Percentiles rank a stretch among this genome's conserved stretches.
These are phyloP conservation scores for Fusarium torreyae DNA, from an alignment of 2,329 filamentous ascomycete species.

Conservation along the genomic window DNA sequence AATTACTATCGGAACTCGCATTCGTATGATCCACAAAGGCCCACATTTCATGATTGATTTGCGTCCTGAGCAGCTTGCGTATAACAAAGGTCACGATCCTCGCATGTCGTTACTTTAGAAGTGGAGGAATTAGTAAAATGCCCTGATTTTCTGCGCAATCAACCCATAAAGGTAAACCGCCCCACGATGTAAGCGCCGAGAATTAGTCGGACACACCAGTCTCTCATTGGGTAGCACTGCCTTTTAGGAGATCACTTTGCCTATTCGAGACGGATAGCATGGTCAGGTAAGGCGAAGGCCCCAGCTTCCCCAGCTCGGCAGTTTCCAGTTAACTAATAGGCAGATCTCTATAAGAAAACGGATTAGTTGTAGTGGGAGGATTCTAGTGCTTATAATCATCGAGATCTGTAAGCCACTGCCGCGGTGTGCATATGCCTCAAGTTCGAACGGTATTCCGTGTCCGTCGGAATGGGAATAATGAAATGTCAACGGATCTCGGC, in stretches of 20 bases:
- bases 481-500: no score
- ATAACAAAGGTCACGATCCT: neutral
- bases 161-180: no score
- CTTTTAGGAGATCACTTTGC: no score
- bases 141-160: neutral
- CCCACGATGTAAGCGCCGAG: no score
- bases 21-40: neutral
- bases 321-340: neutral
- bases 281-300: neutral
- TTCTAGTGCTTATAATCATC: slow-evolving; percentile 20
- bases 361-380: slow-evolving; percentile 5
- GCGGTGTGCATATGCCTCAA: no score
- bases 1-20: neutral
- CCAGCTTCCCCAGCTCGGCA: neutral
- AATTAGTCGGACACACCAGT: no score
- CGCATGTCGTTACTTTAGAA: neutral
- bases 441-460: no score
- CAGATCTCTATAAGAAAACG: slow-evolving; percentile 7
- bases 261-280: no score
- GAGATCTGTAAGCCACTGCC: neutral
- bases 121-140: neutral
- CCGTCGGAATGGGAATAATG: no score
- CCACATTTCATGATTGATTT: neutral
- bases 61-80: neutral
- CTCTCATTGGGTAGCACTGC: no score